Evolutionary conservation across 352 stramenopile genomes (phyloP).

Genomic region (Globisporangium apiculatum): DNA sequence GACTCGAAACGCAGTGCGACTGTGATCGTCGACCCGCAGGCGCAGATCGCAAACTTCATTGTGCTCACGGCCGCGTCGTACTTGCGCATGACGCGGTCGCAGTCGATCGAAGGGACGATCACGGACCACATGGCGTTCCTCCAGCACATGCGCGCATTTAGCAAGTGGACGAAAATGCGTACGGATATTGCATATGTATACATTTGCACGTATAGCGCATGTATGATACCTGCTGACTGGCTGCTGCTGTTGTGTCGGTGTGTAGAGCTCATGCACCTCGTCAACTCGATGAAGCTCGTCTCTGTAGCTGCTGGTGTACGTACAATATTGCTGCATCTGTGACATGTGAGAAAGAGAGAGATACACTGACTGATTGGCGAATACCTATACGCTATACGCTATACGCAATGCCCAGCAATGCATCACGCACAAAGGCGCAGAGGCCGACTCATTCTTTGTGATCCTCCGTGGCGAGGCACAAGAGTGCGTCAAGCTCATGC

Average conservation of each 20-base stretch:
- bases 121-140: conserved; percentile 82
- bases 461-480: conserved; percentile 66
- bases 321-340: not conserved
- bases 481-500: conserved; percentile 55
- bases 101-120: conserved; percentile 78
- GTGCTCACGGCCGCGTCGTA: conserved; percentile 79
- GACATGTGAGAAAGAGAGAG: not conserved
- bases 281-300: conserved; percentile 82
- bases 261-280: conserved; percentile 76
- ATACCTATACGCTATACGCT: too few relatives aligned
- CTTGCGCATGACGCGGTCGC: conserved; percentile 71
- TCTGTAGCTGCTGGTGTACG: conserved; percentile 43
- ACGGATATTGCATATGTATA: conserved; percentile 9
- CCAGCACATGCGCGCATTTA: conserved; percentile 72
- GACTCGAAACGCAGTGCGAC: conserved; percentile 82
- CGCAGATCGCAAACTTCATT: conserved; percentile 76
- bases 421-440: conserved; percentile 59
- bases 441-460: conserved; percentile 76
- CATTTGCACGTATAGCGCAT: too few relatives aligned
- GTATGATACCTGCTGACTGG: too few relatives aligned
- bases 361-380: too few relatives aligned
- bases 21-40: conserved; percentile 60
- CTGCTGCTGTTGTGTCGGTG: too few relatives aligned
- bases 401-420: conserved; percentile 47
- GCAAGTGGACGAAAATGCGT: conserved; percentile 83